Evolutionary conservation across 345 rosid species (phyloP).

Genomic region (Alliaria petiolata): DNA sequence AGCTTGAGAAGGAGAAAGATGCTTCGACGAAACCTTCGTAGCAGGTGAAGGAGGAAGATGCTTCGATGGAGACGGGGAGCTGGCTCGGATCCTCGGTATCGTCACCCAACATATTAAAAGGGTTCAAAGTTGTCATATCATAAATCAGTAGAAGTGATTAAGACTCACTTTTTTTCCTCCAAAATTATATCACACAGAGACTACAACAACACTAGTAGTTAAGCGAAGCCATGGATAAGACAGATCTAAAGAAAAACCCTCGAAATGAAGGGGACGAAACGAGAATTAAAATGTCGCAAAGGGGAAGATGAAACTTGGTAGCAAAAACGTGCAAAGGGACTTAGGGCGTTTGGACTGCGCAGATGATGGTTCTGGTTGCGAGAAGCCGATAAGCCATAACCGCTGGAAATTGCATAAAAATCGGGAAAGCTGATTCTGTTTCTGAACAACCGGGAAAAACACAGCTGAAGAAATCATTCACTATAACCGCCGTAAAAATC

Average conservation of each 20-base stretch:
- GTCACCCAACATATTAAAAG: slow-evolving; percentile 78
- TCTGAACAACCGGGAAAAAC: too few species aligned
- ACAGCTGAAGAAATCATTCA: too few species aligned
- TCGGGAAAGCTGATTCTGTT: too few species aligned
- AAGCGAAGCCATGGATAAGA: slow-evolving; percentile 3
- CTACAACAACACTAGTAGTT: slow-evolving; percentile 6
- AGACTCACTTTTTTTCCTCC: neutral
- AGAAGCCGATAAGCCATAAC: too few species aligned
- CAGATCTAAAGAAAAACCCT: slow-evolving; percentile 11
- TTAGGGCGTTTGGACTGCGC: too few species aligned
- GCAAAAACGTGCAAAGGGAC: too few species aligned
- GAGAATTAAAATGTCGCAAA: neutral
- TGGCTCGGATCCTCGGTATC: slow-evolving; percentile 81
- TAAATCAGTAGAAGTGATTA: neutral
- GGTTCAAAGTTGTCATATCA: slow-evolving; percentile 83
- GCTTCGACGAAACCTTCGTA: slow-evolving; percentile 78
- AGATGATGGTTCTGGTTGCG: too few species aligned
- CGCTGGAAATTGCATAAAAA: too few species aligned
- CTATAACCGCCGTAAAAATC: too few species aligned
- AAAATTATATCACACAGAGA: neutral
- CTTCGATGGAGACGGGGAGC: slow-evolving; percentile 45
- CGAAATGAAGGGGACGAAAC: slow-evolving; percentile 1
- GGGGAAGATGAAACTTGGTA: too few species aligned
- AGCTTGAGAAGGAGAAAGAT: slow-evolving; percentile 75
- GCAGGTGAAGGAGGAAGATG: slow-evolving; percentile 60